phyloP scores from a whole-genome alignment of 75 land plant genomes.

The Cupressus sempervirens region DNA sequence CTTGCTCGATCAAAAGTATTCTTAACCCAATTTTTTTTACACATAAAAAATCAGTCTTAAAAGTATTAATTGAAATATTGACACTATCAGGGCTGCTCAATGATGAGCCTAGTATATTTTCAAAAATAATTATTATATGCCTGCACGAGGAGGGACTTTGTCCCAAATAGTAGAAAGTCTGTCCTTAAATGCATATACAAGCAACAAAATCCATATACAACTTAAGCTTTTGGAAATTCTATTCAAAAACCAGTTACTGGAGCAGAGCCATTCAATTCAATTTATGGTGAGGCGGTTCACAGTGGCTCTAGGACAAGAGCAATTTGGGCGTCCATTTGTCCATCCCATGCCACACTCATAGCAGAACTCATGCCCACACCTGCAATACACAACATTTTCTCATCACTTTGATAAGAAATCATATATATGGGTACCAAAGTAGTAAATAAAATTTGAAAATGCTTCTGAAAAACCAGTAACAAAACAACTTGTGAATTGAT shows the following conservation, averaged over 20 bases:
- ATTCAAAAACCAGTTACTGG: background rate
- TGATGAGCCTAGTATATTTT: background rate
- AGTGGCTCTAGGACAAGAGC: slow-evolving; percentile 67
- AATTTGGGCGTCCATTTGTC: slow-evolving; percentile 58
- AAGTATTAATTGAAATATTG: too few species aligned
- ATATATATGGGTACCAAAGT: background rate
- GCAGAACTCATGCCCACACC: slow-evolving; percentile 92
- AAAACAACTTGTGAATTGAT: background rate
- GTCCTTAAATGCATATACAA: background rate
- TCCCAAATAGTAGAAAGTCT: background rate
- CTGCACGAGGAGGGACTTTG: background rate
- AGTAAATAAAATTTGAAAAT: background rate
- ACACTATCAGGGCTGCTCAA: background rate
- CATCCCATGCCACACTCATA: slow-evolving; percentile 80
- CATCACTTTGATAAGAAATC: background rate
- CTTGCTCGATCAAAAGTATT: too few species aligned
- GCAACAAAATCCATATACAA: background rate
- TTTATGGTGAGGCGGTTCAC: slow-evolving; percentile 18
- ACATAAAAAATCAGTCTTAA: too few species aligned
- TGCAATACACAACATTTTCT: slow-evolving; percentile 18
- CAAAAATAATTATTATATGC: background rate
- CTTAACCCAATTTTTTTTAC: too few species aligned
- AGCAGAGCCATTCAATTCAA: background rate
- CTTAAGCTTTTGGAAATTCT: background rate
- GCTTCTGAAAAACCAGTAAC: background rate